A percentile compares a stretch with the other conserved stretches of the same genome.
phyloP scores from a whole-genome alignment of 345 rosid genomes.

The Populus pruinosa region DNA sequence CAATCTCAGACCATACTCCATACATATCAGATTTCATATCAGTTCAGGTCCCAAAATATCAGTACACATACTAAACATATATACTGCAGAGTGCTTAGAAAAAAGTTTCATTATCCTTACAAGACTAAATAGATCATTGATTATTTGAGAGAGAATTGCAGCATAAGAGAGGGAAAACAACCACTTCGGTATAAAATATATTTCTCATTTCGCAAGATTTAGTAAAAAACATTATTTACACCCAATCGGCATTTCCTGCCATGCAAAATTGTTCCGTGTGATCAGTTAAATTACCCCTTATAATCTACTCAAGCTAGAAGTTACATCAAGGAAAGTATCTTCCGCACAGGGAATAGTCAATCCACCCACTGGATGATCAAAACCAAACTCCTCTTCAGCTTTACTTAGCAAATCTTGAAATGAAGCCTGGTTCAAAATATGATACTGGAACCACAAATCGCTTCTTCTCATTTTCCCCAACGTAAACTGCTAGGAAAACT shows the following conservation, averaged over 20 bases:
- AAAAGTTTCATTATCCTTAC: too few relatives aligned
- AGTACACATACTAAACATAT: too few relatives aligned
- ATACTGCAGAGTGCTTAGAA: too few relatives aligned
- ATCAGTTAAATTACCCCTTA: background rate
- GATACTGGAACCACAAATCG: background rate
- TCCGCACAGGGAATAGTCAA: background rate
- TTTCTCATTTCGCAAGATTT: too few relatives aligned
- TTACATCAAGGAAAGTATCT: background rate
- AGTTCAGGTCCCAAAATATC: too few relatives aligned
- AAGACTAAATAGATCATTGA: background rate
- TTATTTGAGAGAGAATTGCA: background rate
- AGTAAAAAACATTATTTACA: too few relatives aligned
- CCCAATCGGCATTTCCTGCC: too few relatives aligned
- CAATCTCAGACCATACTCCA: too few relatives aligned
- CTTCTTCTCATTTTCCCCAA: background rate
- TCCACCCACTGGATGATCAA: constrained; percentile 4
- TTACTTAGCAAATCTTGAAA: background rate
- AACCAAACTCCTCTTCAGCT: background rate
- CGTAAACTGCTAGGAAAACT: constrained; percentile 9
- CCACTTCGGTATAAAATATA: too few relatives aligned
- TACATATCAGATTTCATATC: too few relatives aligned
- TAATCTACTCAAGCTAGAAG: background rate
- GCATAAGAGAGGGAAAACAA: background rate
- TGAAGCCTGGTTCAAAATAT: background rate
- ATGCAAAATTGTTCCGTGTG: too few relatives aligned